phyloP scores from a whole-genome alignment of 495 filamentous ascomycete species.

The Aspergillus avenaceus region DNA sequence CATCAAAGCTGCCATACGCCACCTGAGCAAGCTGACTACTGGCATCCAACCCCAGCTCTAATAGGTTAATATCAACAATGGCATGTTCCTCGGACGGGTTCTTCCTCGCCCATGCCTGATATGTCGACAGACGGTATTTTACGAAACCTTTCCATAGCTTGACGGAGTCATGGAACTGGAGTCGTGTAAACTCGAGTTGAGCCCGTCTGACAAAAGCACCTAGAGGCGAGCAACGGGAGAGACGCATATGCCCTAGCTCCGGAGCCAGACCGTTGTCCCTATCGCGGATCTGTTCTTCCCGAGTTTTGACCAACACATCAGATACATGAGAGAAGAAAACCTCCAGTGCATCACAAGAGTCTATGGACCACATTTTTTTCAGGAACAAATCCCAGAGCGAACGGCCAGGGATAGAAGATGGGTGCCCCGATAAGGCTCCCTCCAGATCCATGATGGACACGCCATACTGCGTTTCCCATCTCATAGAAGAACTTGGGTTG shows the following conservation, averaged over 20 bases:
- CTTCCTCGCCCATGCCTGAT: conserved; percentile 62
- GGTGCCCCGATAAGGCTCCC: conserved; percentile 52
- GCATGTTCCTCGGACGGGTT: conserved; percentile 59
- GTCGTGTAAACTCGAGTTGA: conserved; percentile 70
- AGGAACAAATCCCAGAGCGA: conserved; percentile 82
- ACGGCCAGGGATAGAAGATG: conserved; percentile 69
- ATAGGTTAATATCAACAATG: conserved; percentile 65
- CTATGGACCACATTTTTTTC: conserved; percentile 77
- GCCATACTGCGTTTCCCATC: conserved; percentile 43
- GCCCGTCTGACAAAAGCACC: conserved; percentile 79
- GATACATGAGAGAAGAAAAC: conserved; percentile 59
- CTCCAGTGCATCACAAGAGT: conserved; percentile 73
- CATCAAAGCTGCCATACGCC: conserved; percentile 59
- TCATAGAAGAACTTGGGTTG: conserved; percentile 24
- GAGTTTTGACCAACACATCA: conserved; percentile 55
- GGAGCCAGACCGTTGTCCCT: conserved; percentile 46
- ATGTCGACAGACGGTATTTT: conserved; percentile 72
- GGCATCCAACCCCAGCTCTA: conserved; percentile 30
- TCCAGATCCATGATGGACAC: conserved; percentile 66
- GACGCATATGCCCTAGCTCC: conserved; percentile 41
- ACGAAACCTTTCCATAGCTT: conserved; percentile 78
- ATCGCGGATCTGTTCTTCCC: conserved; percentile 48
- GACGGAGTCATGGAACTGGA: conserved; percentile 73
- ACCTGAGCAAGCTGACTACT: conserved; percentile 49
- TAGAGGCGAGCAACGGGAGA: conserved; percentile 69